Conservation (phyloP, 2,329 filamentous ascomycete species). For the Claviceps cyperi region DNA sequence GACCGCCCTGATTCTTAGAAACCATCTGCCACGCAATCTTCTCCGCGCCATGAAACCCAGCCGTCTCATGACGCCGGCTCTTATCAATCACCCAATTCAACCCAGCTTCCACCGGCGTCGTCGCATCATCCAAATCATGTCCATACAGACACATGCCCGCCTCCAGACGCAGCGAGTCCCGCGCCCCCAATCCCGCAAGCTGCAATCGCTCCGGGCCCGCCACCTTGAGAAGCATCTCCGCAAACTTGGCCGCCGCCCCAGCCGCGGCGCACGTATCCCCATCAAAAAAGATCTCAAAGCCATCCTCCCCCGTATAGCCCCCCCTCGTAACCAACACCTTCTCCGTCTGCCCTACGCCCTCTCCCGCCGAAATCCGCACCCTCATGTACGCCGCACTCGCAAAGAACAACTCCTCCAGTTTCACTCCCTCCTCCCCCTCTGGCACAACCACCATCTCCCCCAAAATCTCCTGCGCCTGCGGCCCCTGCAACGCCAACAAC, state of each 20-base stretch:
- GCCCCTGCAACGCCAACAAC: constrained; percentile 81
- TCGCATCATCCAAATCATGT: constrained; percentile 81
- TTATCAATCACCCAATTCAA: constrained; percentile 73
- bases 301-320: constrained; percentile 95
- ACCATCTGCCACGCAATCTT: constrained; percentile 65
- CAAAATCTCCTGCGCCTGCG: constrained; percentile 57
- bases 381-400: constrained; percentile 56
- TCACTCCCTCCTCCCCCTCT: constrained; percentile 28
- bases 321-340: constrained; percentile 60
- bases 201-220: constrained; percentile 50
- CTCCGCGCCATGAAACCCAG: constrained; percentile 75
- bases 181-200: constrained; percentile 76
- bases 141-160: constrained; percentile 99
- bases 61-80: constrained; percentile 44
- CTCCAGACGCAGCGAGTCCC: constrained; percentile 85
- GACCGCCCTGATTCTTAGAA: constrained; percentile 55
- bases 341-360: constrained; percentile 27
- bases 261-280: constrained; percentile 25
- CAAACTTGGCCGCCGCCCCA: constrained; percentile 36
- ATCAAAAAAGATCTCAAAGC: constrained; percentile 82
- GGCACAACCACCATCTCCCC: constrained; percentile 37
- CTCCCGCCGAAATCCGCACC: constrained; percentile 44
- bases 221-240: constrained; percentile 52
- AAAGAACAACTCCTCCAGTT: constrained; percentile 64
- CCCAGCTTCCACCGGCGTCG: constrained; percentile 42